A percentile compares a stretch with the other conserved stretches of the same genome.
These are phyloP conservation scores for Leccinum aurantiacum DNA, from an alignment of 768 basidiomycete genomes.

Conservation along the genomic window DNA sequence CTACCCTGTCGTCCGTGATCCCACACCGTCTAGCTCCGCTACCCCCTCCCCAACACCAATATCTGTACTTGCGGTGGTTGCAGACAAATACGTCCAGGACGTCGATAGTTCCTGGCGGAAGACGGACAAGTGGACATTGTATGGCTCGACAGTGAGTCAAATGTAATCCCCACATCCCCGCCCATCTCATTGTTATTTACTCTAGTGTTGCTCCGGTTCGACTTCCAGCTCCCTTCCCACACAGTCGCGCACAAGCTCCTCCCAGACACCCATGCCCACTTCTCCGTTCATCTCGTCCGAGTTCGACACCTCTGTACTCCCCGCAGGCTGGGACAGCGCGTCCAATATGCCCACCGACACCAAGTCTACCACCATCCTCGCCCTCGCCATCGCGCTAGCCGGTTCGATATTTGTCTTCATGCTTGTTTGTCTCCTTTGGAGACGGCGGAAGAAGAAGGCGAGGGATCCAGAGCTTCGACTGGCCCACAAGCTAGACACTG, in stretches of 20 bases:
- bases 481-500: slow-evolving; percentile 24
- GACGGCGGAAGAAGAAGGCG: slow-evolving; percentile 38
- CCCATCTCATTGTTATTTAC: background rate
- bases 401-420: slow-evolving; percentile 61
- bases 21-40: slow-evolving; percentile 6
- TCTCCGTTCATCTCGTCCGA: slow-evolving; percentile 17
- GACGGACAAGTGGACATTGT: slow-evolving; percentile 56
- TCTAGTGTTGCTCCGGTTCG: slow-evolving; percentile 21
- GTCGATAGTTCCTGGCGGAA: slow-evolving; percentile 59
- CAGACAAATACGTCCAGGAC: slow-evolving; percentile 54
- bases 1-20: background rate
- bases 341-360: slow-evolving; percentile 15
- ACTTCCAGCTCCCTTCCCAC: slow-evolving; percentile 3
- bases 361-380: slow-evolving; percentile 51
- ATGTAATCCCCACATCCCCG: slow-evolving; percentile 5
- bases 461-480: slow-evolving; percentile 57
- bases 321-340: slow-evolving; percentile 51
- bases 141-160: slow-evolving; percentile 65
- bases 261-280: slow-evolving; percentile 15
- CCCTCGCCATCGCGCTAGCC: slow-evolving; percentile 63
- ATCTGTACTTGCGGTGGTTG: slow-evolving; percentile 32
- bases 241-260: slow-evolving; percentile 2
- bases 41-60: slow-evolving; percentile 13
- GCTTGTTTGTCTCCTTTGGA: slow-evolving; percentile 59
- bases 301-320: slow-evolving; percentile 38